phyloP scores from a whole-genome alignment of 2,329 filamentous ascomycete species.

The Beauveria sp. region DNA sequence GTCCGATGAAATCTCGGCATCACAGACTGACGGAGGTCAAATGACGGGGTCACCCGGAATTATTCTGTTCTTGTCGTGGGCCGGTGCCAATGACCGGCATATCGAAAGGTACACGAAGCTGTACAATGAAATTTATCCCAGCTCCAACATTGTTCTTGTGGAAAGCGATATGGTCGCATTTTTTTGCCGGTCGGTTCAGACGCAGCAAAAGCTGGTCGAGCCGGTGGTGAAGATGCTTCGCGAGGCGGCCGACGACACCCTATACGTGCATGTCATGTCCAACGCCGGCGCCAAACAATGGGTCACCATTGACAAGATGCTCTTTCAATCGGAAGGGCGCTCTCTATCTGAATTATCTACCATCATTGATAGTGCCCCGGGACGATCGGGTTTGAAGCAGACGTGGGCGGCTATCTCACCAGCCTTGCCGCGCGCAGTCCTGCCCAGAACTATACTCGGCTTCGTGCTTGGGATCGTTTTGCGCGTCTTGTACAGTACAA shows the following conservation, averaged over 20 bases:
- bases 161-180: not conserved
- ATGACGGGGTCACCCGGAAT: not conserved
- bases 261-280: not conserved
- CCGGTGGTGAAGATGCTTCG: not conserved
- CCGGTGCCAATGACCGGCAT: not conserved
- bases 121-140: not conserved
- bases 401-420: not conserved
- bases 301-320: not conserved
- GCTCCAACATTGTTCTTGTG: not conserved
- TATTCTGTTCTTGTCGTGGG: not conserved
- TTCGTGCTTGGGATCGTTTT: not conserved
- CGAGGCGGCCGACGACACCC: not conserved
- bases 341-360: not conserved
- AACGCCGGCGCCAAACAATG: not conserved
- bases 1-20: too few relatives aligned
- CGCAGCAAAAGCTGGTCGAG: not conserved
- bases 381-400: not conserved
- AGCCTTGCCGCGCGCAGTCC: not conserved
- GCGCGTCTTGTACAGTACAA: not conserved
- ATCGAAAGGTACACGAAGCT: not conserved
- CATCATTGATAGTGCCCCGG: not conserved
- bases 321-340: not conserved
- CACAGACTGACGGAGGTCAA: not conserved
- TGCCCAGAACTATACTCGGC: not conserved
- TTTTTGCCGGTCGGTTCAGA: not conserved